Percentiles rank a stretch among this genome's conserved stretches.
phyloP scores from a whole-genome alignment of 768 basidiomycete species.

The Tulasnella sp. region DNA sequence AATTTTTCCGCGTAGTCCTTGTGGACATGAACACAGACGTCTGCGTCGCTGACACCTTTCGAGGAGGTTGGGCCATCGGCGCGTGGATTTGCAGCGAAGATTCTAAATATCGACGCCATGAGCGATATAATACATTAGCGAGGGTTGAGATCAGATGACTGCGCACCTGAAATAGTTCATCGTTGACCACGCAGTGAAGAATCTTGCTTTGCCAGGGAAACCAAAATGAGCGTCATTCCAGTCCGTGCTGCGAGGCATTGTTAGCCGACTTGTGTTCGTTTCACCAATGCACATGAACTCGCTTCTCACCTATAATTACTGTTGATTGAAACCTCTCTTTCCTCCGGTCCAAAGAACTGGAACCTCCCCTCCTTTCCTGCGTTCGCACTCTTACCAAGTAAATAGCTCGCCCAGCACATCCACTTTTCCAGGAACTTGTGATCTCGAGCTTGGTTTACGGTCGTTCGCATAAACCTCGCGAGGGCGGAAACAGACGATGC shows the following conservation, averaged over 20 bases:
- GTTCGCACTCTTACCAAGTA: slow-evolving; percentile 5
- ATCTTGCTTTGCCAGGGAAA: slow-evolving; percentile 18
- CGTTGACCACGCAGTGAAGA: slow-evolving; percentile 11
- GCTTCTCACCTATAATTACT: slow-evolving; percentile 16
- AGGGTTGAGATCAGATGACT: background rate
- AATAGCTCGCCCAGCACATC: slow-evolving; percentile 4
- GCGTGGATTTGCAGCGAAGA: slow-evolving; percentile 4
- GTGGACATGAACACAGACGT: background rate
- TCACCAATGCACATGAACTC: background rate
- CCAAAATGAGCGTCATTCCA: slow-evolving; percentile 24
- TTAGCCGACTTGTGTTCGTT: background rate
- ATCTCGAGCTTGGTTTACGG: slow-evolving; percentile 20
- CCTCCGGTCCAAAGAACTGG: slow-evolving; percentile 4
- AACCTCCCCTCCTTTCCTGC: slow-evolving; percentile 2
- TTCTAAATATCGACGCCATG: background rate
- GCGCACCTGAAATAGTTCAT: slow-evolving; percentile 14
- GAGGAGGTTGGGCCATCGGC: background rate
- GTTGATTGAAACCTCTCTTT: slow-evolving; percentile 13
- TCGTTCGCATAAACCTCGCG: slow-evolving; percentile 8
- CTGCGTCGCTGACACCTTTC: background rate
- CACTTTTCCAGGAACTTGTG: slow-evolving; percentile 15
- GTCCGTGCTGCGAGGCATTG: background rate
- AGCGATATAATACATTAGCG: background rate
- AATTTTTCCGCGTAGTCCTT: background rate
- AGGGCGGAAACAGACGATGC: background rate